A percentile compares a stretch with the other conserved stretches of the same genome.
Evolutionary conservation across 2,329 filamentous ascomycete species (phyloP).

Genomic region (Botrytis sinoallii): DNA sequence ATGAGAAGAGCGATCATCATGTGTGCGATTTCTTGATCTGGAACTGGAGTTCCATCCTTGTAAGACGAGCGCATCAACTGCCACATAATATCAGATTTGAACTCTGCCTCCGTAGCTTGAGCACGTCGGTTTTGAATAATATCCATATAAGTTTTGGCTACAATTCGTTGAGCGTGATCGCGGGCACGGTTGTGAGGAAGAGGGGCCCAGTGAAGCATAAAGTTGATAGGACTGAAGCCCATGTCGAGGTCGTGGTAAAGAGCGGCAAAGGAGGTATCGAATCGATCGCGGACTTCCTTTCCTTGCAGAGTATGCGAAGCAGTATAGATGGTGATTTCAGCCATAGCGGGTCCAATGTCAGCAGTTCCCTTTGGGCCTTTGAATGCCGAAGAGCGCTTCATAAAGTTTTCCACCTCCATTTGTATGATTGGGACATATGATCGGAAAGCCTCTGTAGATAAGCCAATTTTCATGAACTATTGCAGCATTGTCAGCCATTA

Average conservation of each 20-base stretch:
- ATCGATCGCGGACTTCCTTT: constrained; percentile 74
- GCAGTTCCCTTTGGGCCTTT: constrained; percentile 65
- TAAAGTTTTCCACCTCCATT: constrained; percentile 68
- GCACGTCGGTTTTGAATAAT: constrained; percentile 68
- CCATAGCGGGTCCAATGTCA: constrained; percentile 72
- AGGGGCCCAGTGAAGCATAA: constrained; percentile 83
- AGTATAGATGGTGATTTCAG: constrained; percentile 86
- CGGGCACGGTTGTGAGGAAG: constrained; percentile 84
- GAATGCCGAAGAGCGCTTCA: constrained; percentile 65
- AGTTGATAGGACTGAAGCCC: constrained; percentile 87
- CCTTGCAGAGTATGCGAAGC: constrained; percentile 84
- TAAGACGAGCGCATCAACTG: constrained; percentile 83
- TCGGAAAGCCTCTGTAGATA: constrained; percentile 71
- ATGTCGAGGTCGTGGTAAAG: constrained; percentile 88
- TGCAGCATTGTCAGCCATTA: constrained; percentile 25
- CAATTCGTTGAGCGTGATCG: constrained; percentile 74
- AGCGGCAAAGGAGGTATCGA: constrained; percentile 75
- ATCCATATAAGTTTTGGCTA: constrained; percentile 78
- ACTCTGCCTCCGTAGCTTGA: constrained; percentile 51
- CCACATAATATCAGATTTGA: constrained; percentile 77
- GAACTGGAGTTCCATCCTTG: constrained; percentile 76
- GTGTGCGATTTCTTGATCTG: constrained; percentile 81
- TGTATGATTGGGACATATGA: constrained; percentile 77
- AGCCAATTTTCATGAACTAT: constrained; percentile 76
- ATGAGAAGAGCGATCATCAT: constrained; percentile 94